Evolutionary conservation across 73 alveolate genomes (phyloP).

Genomic region (Effrenium voratum): DNA sequence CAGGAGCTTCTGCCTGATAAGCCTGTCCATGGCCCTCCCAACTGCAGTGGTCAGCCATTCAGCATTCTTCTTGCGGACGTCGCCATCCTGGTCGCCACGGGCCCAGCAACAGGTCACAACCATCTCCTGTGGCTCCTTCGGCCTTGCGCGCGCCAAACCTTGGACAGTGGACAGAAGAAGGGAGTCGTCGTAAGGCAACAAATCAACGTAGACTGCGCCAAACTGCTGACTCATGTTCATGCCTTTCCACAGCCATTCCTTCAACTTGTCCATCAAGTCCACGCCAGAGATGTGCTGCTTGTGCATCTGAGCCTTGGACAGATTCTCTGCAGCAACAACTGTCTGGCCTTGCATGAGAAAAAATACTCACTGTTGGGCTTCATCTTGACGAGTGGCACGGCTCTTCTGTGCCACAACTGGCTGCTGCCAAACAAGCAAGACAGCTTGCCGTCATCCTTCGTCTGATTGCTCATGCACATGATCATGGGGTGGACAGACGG

Average conservation of each 20-base stretch:
- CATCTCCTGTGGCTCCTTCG: constrained; percentile 52
- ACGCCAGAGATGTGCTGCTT: constrained; percentile 44
- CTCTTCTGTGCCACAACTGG: constrained; percentile 39
- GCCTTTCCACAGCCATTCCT: constrained; percentile 12
- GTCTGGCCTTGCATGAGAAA: constrained; percentile 4
- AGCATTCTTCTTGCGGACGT: constrained; percentile 2
- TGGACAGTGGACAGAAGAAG: constrained; percentile 44
- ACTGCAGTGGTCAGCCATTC: neutral
- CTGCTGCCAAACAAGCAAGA: neutral
- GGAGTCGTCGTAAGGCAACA: constrained; percentile 52
- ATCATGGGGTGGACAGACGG: constrained; percentile 43
- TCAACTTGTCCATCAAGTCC: constrained; percentile 17
- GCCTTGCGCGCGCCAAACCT: neutral
- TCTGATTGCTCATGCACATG: constrained; percentile 11
- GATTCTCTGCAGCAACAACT: neutral
- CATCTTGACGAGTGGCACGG: neutral
- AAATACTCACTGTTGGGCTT: neutral
- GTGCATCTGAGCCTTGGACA: constrained; percentile 44
- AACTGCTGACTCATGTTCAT: neutral
- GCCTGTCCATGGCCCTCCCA: neutral
- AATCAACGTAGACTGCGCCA: neutral
- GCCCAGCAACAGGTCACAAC: constrained; percentile 7
- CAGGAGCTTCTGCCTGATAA: neutral
- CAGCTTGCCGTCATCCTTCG: neutral
- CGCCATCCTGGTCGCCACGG: constrained; percentile 34